These are phyloP conservation scores for Quercus tomentella DNA, from an alignment of 331 rosid genomes.

Conservation along the genomic window DNA sequence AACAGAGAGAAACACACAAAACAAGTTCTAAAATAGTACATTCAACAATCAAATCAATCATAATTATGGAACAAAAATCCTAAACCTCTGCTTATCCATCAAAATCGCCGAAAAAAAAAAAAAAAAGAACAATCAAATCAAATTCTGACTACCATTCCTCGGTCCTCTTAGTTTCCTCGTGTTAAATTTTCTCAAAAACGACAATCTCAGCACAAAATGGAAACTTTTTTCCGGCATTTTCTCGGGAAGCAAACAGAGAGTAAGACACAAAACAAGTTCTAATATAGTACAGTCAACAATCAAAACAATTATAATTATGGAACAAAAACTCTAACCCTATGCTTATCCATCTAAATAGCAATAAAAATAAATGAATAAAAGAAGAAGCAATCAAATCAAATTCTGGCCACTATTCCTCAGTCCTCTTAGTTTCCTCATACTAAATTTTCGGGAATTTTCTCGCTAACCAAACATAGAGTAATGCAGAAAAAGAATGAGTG, in stretches of 20 bases:
- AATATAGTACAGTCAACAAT: too few species aligned
- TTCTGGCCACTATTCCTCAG: not conserved
- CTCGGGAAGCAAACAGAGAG: too few species aligned
- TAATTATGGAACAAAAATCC: too few species aligned
- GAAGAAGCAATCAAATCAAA: not conserved
- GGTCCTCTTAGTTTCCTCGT: not conserved
- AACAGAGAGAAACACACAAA: not conserved
- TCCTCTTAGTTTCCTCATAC: not conserved
- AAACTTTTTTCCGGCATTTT: not conserved
- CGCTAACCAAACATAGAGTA: not conserved
- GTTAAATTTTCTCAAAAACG: not conserved
- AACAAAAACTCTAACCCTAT: too few species aligned
- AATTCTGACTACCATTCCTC: not conserved
- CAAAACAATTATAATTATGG: too few species aligned
- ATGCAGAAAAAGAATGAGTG: not conserved
- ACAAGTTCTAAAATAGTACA: too few species aligned
- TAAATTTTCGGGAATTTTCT: not conserved
- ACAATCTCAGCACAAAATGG: too few species aligned
- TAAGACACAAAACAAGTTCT: not conserved
- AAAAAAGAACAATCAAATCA: not conserved
- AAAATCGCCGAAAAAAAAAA: fast-evolving
- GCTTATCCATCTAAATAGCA: too few species aligned
- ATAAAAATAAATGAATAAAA: too few species aligned
- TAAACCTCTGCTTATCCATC: too few species aligned
- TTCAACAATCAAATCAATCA: too few species aligned